Evolutionary conservation across 2,329 filamentous ascomycete genomes (phyloP), one percentile per base, ranked within the genome.

Genomic region (Hirsutella minnesotensis): DNA sequence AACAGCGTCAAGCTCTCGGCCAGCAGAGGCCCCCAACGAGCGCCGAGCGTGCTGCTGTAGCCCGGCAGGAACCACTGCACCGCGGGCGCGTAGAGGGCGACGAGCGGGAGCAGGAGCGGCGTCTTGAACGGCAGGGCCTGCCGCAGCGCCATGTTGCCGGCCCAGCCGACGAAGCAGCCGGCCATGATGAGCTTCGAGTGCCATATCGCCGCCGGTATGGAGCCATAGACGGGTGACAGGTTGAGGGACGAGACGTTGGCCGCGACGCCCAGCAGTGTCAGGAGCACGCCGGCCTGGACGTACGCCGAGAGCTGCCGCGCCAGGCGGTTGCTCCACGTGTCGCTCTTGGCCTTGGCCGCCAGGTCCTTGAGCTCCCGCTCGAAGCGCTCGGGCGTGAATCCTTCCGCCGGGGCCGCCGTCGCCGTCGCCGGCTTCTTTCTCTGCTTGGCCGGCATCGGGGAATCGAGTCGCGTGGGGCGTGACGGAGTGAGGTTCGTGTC

Each of bases 221-320:
- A 79, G 41, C 92, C 92, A 62, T 94, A 96, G 10, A 94, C 83
- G 2, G 92, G 92, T 18, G 87, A 85, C 29, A 96, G 70, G 33
- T 77, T 81, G 48, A 88, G 70, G 56, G 86, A 78, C 1, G 85
- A 90, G 45, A 83, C 75, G 48, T 80, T 78, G 38, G 83, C 81
- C 46, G 75, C 79, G 35, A 81, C 57, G 37, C 80, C 84, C 37
- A 64, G 51, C 27, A 65, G 49, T 30, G 42, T 46, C 10, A 67
- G 50, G 16, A 65, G 49, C 27, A 56, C 37, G 22, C 51, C 37
- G 9, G 52, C 51, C 47, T 51, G 49, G 29, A 60, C 52, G 46
- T 72, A 71, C 45, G 70, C 49, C 39, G 58, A 49, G 24, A 53
- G 50, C 47, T 73, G 69, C 15, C 61, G 57, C 9, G 49, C 41